Percentiles rank a stretch among this genome's conserved stretches.
Evolutionary conservation across 176 grass and related monocot genomes (phyloP).

Genomic region (Dendrocalamus sinicus): DNA sequence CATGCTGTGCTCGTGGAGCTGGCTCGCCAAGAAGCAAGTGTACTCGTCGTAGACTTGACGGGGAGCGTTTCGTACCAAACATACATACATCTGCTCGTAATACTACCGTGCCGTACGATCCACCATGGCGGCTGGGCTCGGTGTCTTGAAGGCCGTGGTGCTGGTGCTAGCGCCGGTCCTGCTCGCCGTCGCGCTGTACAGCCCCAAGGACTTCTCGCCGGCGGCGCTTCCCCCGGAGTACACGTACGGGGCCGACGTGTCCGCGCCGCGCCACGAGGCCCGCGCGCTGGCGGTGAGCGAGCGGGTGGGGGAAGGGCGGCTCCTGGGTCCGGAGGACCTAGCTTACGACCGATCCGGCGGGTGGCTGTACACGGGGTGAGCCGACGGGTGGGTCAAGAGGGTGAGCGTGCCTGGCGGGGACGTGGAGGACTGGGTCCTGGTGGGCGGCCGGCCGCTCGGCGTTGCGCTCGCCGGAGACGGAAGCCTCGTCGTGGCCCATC

Average conservation of each 20-base stretch:
- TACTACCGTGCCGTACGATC: no score
- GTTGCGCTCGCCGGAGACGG: conserved; percentile 49
- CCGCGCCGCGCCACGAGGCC: conserved; percentile 46
- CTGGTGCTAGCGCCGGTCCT: conserved; percentile 48
- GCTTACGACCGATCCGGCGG: conserved; percentile 56
- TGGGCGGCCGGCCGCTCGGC: conserved; percentile 74
- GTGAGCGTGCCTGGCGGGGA: conserved; percentile 47
- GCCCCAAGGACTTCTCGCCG: conserved; percentile 55
- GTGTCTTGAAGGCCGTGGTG: conserved; percentile 34
- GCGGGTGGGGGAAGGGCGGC: conserved; percentile 66
- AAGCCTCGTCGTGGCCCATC: conserved; percentile 64
- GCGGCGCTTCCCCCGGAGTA: conserved; percentile 58
- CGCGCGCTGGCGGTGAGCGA: conserved; percentile 48
- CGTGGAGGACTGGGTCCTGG: conserved; percentile 69
- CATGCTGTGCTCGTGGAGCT: no score
- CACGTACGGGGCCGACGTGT: conserved; percentile 40
- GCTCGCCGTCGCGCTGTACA: conserved; percentile 50
- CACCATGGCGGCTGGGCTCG: conserved; percentile 22
- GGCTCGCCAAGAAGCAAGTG: no score
- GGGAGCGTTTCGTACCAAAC: neutral
- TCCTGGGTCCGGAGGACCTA: conserved; percentile 77
- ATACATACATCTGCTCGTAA: neutral
- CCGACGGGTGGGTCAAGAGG: conserved; percentile 76
- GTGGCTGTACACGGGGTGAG: conserved; percentile 72
- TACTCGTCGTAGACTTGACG: no score